Evolutionary conservation across 164 flowering plant genomes (phyloP), one percentile per base, ranked within the genome.

Genomic region (Chloranthus sessilifolius): DNA sequence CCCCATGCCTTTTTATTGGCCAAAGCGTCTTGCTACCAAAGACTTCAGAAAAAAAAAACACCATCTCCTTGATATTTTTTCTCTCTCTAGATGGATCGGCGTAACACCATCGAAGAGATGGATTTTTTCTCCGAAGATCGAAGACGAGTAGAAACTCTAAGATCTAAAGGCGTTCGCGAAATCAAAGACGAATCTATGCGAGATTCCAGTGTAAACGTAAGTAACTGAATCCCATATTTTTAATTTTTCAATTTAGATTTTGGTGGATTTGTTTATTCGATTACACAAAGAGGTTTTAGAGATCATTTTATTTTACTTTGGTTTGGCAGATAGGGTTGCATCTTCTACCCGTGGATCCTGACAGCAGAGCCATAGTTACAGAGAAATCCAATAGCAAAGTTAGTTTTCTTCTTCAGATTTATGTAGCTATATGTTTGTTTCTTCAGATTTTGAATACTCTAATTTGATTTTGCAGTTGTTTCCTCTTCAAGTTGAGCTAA

Each of bases 401-500:
- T 27, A 23, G 1, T 20, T 22, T 33, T 19, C 36, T 6, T 34
- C 17, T 4, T 3, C 22, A 10, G 25, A 42, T 20, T 30, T 27
- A 55, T 21, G 11, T 22, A 5, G 7, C 12, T 1, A 2, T 8
- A 17, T 10, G 3, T 23, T 37, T 10, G 25, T 36, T 12, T 50
- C 16, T 35, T 35, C 1, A 4, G 21, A 15, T 36, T 24, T 20
- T 33, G 1, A 1, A 4, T 16, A 1, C 21, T 17, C 21, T 33
- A 1, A 23, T 47, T 38, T 28, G 27, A n/a, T 4, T 45, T 23
- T 30, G 47, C 22, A 52, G 64, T 4, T 53, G 52, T 19, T 20
- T 17, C 20, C 29, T 1, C 52, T 66, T 19, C 59, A 47, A 35
- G 64, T 70, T 7, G 74, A 80, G 50, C 10, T 75, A 31, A 57